Evolutionary conservation across 805 yeast species (phyloP).

Genomic region (Maudiozyma saulgeensis): DNA sequence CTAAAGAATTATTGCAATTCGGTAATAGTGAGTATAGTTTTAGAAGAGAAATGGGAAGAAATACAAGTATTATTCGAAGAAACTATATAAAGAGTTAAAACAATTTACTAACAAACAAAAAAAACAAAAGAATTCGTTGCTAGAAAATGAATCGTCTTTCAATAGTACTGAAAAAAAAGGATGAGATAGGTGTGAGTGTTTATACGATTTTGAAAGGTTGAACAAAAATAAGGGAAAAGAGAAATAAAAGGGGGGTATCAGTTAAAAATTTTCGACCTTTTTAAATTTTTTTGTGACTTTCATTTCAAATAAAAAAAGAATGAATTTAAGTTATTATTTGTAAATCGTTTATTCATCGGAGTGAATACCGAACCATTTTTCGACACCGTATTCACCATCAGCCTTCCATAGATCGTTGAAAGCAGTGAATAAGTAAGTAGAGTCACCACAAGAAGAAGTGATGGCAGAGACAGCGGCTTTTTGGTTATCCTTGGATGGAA

Average conservation of each 20-base stretch:
- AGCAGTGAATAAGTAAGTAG: slow-evolving; percentile 70
- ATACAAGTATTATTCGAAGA: background rate
- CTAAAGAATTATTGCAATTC: no score
- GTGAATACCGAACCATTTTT: slow-evolving; percentile 78
- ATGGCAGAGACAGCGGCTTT: slow-evolving; percentile 61
- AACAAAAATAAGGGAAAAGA: no score
- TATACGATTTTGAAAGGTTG: no score
- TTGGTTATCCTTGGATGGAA: slow-evolving; percentile 74
- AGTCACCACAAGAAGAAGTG: slow-evolving; percentile 52
- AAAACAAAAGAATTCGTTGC: no score
- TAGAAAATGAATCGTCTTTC: no score
- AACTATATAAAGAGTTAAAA: background rate
- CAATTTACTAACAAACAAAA: background rate
- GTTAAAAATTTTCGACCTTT: no score
- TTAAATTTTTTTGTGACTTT: no score
- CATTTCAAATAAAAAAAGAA: no score
- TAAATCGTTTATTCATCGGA: slow-evolving; percentile 11
- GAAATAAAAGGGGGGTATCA: no score
- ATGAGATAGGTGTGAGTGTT: no score
- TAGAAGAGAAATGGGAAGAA: background rate
- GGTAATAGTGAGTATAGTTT: no score
- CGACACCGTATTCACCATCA: slow-evolving; percentile 61
- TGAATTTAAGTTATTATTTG: background rate
- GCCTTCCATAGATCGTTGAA: slow-evolving; percentile 84
- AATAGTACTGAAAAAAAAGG: no score